Percentiles rank a stretch among this genome's conserved stretches.
Conservation (phyloP, 164 flowering plant species). For the Saururus chinensis region DNA sequence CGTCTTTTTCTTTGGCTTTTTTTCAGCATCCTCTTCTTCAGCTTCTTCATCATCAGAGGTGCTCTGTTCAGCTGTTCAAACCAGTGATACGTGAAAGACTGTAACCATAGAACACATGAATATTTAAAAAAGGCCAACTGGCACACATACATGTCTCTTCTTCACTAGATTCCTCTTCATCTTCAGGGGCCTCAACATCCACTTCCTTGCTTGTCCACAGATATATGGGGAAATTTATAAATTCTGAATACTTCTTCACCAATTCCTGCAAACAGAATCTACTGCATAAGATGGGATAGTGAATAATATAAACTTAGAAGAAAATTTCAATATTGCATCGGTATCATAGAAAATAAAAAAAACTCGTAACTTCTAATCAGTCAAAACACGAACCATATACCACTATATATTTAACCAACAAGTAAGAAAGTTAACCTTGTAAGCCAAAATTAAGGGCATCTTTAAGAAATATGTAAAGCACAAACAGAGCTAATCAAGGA, state of each 20-base stretch:
- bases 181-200: constrained; percentile 88
- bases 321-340: too few relatives aligned
- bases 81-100: not conserved
- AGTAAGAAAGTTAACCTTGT: too few relatives aligned
- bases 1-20: constrained; percentile 77
- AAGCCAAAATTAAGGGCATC: too few relatives aligned
- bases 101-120: not conserved
- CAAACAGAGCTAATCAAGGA: too few relatives aligned
- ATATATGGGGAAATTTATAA: constrained; percentile 88
- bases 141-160: constrained; percentile 39
- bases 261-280: constrained; percentile 43
- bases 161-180: constrained; percentile 80
- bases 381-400: too few relatives aligned
- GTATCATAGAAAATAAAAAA: too few relatives aligned
- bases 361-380: too few relatives aligned
- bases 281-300: not conserved
- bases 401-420: too few relatives aligned
- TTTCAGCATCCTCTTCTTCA: constrained; percentile 75
- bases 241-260: constrained; percentile 93
- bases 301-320: too few relatives aligned
- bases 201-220: constrained; percentile 91
- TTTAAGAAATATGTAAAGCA: too few relatives aligned
- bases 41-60: constrained; percentile 53
- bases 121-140: not conserved
- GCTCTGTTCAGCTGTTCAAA: constrained; percentile 47